phyloP scores from a whole-genome alignment of 192 early-diverging fungal species.

The Coemansia sp. region DNA sequence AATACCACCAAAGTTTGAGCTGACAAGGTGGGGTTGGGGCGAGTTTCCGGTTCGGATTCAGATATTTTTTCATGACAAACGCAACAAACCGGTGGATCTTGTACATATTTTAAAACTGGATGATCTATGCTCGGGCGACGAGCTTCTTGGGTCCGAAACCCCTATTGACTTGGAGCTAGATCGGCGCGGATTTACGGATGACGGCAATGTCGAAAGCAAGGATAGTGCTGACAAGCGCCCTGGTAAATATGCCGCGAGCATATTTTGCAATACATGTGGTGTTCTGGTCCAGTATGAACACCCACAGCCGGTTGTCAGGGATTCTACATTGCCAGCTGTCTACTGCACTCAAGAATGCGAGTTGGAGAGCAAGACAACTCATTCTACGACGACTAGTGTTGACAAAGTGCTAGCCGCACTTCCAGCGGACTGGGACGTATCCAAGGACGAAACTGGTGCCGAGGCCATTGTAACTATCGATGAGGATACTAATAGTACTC shows the following conservation, averaged over 20 bases:
- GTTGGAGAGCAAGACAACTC: background rate
- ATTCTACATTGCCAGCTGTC: background rate
- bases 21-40: conserved; percentile 92
- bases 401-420: conserved; percentile 12
- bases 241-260: background rate
- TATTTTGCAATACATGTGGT: conserved; percentile 20
- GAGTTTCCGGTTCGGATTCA: conserved; percentile 87
- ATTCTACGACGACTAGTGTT: conserved; percentile 11
- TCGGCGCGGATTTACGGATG: conserved; percentile 44
- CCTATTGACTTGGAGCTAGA: conserved; percentile 83
- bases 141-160: conserved; percentile 70
- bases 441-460: conserved; percentile 15
- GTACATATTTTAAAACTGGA: conserved; percentile 83
- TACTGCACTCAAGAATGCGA: conserved; percentile 31
- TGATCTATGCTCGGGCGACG: conserved; percentile 62
- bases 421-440: conserved; percentile 28
- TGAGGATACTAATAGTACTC: conserved; percentile 3
- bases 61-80: conserved; percentile 75
- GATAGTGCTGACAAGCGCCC: background rate
- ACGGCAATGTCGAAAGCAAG: background rate
- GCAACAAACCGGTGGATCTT: conserved; percentile 83
- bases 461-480: conserved; percentile 30
- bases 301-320: background rate
- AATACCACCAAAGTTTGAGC: conserved; percentile 69
- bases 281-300: background rate